Conservation (phyloP, 768 basidiomycete species). For the Tricholoma terreum region DNA sequence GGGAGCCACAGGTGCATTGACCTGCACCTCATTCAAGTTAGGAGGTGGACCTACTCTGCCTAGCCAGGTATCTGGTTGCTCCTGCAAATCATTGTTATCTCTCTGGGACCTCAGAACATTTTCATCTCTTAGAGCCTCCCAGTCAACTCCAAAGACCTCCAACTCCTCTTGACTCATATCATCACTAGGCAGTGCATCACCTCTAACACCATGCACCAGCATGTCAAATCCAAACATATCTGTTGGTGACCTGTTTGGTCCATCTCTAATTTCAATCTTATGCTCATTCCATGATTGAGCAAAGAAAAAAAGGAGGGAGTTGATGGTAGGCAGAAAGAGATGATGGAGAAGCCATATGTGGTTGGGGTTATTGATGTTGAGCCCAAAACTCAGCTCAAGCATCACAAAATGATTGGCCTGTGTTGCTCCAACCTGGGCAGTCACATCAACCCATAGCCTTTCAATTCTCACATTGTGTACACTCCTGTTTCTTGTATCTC, state of each 20-base stretch:
- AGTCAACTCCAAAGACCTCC: constrained; percentile 26
- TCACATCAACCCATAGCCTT: constrained; percentile 32
- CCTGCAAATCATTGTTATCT: neutral
- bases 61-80: neutral
- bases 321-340: too few species aligned
- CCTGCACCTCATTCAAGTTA: neutral
- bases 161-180: constrained; percentile 13
- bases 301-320: constrained; percentile 13
- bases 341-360: constrained; percentile 29
- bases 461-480: constrained; percentile 39
- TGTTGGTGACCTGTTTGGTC: constrained; percentile 21
- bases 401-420: constrained; percentile 30
- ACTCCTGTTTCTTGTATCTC: constrained; percentile 18
- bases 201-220: constrained; percentile 18
- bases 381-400: constrained; percentile 28
- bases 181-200: neutral
- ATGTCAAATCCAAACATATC: constrained; percentile 34
- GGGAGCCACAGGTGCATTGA: neutral
- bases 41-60: neutral
- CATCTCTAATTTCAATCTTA: constrained; percentile 17
- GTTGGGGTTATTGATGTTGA: constrained; percentile 22
- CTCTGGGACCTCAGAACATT: neutral
- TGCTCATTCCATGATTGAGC: constrained; percentile 33
- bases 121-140: constrained; percentile 21
- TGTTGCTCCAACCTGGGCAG: constrained; percentile 21